Evolutionary conservation across 495 filamentous ascomycete genomes (phyloP), one percentile per base, ranked within the genome.

Genomic region (Aspergillus nidulans): DNA sequence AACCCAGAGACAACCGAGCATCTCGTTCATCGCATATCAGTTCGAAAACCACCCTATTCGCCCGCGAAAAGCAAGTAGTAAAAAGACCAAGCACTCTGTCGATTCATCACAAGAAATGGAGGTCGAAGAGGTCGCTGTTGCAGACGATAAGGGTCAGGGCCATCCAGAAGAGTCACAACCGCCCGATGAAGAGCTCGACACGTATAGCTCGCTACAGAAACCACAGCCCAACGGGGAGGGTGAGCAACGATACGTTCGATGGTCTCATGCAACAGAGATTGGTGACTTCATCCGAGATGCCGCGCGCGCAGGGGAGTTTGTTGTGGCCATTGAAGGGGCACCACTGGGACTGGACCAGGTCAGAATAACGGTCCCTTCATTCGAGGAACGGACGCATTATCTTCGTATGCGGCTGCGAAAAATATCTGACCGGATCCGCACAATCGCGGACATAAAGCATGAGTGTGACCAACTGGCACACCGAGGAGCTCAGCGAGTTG

Each of bases 281-380:
- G 92, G 92, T 9, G 92, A 97, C 71, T 97, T 97, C 69, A 90
- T 97, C 56, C 88, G 90, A 4, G 92, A 96, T 62, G 92, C 92
- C 0, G 87, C 91, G 4, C 78, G 90, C 0, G 87, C 85, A 0
- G 77, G 86, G 43, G 89, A 95, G 61, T 97, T 97, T 65, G 84
- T 87, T 20, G 80, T 96, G 20, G 85, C 87, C 52, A 88, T 97
- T 58, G 85, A 94, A 62, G 88, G 88, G 0, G 79, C 84, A 25
- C 70, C 80, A 6, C 57, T 77, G 12, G 70, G 70, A 15, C 52
- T 71, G n/a, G 64, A 65, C n/a, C 83, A 91, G 63, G 85, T 96
- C 69, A 77, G 81, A 10, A 83, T 97, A 28, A 82, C 80, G 4
- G 91, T 97, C 18, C 92, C 92, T 0, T 87, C 83, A 20, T 97